These are phyloP conservation scores for Achlya hypogyna DNA, from an alignment of 352 stramenopile species.

Conservation along the genomic window DNA sequence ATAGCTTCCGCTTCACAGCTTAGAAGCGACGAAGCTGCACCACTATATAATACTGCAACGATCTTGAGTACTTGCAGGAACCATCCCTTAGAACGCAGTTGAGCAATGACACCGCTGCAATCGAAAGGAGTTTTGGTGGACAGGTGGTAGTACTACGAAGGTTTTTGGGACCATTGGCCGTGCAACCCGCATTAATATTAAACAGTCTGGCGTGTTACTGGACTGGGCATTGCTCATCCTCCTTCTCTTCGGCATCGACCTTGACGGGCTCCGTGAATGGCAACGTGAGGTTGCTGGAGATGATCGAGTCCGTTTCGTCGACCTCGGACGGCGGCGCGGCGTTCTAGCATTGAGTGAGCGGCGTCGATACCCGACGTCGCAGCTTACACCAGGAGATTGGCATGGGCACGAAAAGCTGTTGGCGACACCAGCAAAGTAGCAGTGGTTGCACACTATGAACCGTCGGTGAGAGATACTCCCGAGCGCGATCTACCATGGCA, in stretches of 20 bases:
- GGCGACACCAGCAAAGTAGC: constrained; percentile 75
- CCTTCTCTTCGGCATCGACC: background rate
- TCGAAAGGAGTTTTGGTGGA: too few relatives aligned
- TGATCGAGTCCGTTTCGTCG: background rate
- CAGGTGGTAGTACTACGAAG: too few relatives aligned
- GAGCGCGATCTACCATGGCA: constrained; percentile 30
- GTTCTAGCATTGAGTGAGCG: background rate
- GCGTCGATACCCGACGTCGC: background rate
- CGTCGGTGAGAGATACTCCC: background rate
- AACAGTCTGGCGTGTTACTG: too few relatives aligned
- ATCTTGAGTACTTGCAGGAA: too few relatives aligned
- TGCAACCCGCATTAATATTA: background rate
- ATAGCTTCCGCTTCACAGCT: too few relatives aligned
- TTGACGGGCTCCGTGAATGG: background rate
- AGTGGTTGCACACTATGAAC: constrained; percentile 50
- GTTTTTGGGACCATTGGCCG: too few relatives aligned
- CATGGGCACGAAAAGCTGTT: constrained; percentile 80
- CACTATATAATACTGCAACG: too few relatives aligned
- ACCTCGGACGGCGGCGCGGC: background rate
- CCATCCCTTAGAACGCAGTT: too few relatives aligned
- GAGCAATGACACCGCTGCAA: too few relatives aligned
- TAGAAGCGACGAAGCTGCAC: too few relatives aligned
- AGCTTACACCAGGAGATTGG: constrained; percentile 21
- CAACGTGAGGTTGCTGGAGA: background rate
- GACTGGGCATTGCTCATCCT: constrained; percentile 3